These are phyloP conservation scores for Plantago elongata DNA, from an alignment of 257 asterid genomes.

Conservation along the genomic window DNA sequence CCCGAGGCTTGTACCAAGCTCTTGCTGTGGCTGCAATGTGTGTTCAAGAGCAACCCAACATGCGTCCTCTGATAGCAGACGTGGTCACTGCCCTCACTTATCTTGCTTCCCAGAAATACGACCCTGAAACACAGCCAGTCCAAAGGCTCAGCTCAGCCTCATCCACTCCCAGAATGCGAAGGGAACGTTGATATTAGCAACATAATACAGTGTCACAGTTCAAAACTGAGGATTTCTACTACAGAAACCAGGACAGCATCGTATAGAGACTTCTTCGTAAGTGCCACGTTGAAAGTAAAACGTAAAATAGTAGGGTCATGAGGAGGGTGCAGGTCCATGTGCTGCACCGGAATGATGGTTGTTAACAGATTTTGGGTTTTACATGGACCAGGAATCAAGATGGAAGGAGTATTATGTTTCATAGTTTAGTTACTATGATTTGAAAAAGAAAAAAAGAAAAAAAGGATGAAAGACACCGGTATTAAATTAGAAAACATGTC, in stretches of 20 bases:
- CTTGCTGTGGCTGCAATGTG: slow-evolving; percentile 55
- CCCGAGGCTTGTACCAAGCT: slow-evolving; percentile 47
- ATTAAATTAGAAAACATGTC: neutral
- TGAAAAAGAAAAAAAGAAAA: neutral
- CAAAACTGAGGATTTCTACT: slow-evolving; percentile 4
- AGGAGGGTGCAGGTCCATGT: slow-evolving; percentile 6
- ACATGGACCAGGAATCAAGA: neutral
- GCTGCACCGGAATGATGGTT: slow-evolving; percentile 13
- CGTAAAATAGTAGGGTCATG: neutral
- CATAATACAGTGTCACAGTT: neutral
- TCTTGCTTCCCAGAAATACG: slow-evolving; percentile 30
- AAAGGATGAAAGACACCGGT: neutral
- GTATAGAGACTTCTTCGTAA: slow-evolving; percentile 11
- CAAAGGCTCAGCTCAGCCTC: slow-evolving; percentile 19
- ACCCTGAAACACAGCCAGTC: slow-evolving; percentile 22
- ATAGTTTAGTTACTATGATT: neutral
- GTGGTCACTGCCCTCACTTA: slow-evolving; percentile 30
- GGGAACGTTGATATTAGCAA: slow-evolving; percentile 5
- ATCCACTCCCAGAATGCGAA: slow-evolving; percentile 20
- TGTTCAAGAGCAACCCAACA: slow-evolving; percentile 40
- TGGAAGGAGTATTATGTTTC: neutral
- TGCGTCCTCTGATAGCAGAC: slow-evolving; percentile 31
- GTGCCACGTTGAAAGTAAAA: slow-evolving; percentile 8
- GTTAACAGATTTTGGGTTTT: slow-evolving; percentile 1
- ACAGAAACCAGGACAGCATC: slow-evolving; percentile 2